A percentile compares a stretch with the other conserved stretches of the same genome.
Evolutionary conservation across 257 asterid genomes (phyloP).

Genomic region (Plantago major): DNA sequence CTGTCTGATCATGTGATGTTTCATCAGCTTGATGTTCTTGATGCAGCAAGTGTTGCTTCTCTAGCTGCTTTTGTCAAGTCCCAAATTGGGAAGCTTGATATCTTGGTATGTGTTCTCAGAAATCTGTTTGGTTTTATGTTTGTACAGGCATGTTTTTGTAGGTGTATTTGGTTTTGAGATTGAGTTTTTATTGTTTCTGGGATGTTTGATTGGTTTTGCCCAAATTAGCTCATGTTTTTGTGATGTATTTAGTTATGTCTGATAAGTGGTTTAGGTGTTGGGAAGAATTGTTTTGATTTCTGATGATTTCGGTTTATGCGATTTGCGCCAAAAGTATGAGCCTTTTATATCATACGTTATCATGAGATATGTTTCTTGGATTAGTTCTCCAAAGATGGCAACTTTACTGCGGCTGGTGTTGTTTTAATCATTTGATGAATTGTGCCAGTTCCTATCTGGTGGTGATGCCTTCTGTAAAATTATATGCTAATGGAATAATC

Average conservation of each 20-base stretch:
- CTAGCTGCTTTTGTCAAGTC: conserved; percentile 37
- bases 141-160: not conserved
- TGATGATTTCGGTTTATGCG: no score
- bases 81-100: conserved; percentile 44
- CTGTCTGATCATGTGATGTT: conserved; percentile 28
- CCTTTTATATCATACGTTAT: no score
- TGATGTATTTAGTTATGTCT: no score
- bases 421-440: conserved; percentile 5
- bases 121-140: not conserved
- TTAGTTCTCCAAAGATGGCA: not conserved
- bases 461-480: no score
- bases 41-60: conserved; percentile 29
- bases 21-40: conserved; percentile 54
- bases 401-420: not conserved
- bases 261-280: no score
- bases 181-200: not conserved
- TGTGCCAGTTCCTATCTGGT: not conserved
- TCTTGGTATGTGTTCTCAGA: conserved; percentile 29
- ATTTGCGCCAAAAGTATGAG: not conserved
- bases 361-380: not conserved
- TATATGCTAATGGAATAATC: no score
- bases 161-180: not conserved
- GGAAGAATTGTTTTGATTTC: no score
- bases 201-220: no score
- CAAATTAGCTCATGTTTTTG: no score